These are phyloP conservation scores for Anaeromyces robustus DNA, from an alignment of 192 early-diverging fungal species.

Conservation along the genomic window DNA sequence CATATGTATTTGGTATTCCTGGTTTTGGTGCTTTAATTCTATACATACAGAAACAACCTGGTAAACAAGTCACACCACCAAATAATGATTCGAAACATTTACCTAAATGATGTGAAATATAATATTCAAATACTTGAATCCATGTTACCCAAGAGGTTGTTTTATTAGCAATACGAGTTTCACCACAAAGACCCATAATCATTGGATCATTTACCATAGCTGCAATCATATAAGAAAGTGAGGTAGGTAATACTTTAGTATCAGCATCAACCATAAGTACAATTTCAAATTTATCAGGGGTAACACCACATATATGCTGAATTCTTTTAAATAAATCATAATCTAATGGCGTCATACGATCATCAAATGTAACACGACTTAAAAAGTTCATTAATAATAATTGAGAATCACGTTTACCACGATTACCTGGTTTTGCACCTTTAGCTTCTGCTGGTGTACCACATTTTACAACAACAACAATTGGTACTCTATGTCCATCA, in stretches of 20 bases:
- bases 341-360: slow-evolving; percentile 77
- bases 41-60: slow-evolving; percentile 94
- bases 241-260: slow-evolving; percentile 50
- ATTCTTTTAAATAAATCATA: slow-evolving; percentile 77
- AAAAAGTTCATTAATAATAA: slow-evolving; percentile 53
- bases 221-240: slow-evolving; percentile 57
- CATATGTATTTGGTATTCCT: slow-evolving; percentile 36
- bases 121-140: slow-evolving; percentile 97
- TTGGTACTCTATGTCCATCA: slow-evolving; percentile 48
- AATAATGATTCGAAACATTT: slow-evolving; percentile 92
- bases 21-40: slow-evolving; percentile 75
- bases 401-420: slow-evolving; percentile 62
- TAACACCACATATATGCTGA: slow-evolving; percentile 60
- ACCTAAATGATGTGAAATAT: slow-evolving; percentile 88
- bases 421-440: slow-evolving; percentile 9
- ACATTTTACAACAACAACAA: slow-evolving; percentile 60
- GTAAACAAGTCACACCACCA: slow-evolving; percentile 95
- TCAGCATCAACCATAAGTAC: slow-evolving; percentile 74
- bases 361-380: slow-evolving; percentile 68
- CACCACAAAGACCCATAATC: slow-evolving; percentile 90
- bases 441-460: slow-evolving; percentile 42
- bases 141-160: slow-evolving; percentile 65
- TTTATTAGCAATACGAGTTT: slow-evolving; percentile 92
- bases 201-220: slow-evolving; percentile 69
- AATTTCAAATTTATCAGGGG: slow-evolving; percentile 59